These are phyloP conservation scores for Talaromyces albobiverticillius DNA, from an alignment of 2,329 filamentous ascomycete genomes.

Conservation along the genomic window DNA sequence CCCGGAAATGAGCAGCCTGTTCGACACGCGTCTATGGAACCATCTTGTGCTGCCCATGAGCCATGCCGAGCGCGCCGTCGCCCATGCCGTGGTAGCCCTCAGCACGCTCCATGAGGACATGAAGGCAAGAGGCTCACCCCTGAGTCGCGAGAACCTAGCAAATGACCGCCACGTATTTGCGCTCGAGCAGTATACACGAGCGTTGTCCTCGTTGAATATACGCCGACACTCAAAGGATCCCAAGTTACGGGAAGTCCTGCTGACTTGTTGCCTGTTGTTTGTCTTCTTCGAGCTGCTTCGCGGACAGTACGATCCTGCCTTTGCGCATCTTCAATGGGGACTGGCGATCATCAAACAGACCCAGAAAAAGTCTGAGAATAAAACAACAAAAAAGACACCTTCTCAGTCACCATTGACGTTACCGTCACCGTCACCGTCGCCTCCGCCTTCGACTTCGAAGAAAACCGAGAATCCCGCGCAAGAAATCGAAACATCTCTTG, in stretches of 20 bases:
- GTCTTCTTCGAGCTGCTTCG: conserved; percentile 23
- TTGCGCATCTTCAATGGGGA: conserved; percentile 23
- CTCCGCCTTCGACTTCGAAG: background rate
- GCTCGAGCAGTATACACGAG: conserved; percentile 21
- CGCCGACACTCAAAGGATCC: conserved; percentile 17
- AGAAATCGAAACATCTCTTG: conserved; percentile 8
- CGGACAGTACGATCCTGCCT: conserved; percentile 20
- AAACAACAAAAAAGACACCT: no score
- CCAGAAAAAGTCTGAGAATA: background rate
- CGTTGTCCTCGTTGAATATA: conserved; percentile 18
- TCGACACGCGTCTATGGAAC: conserved; percentile 19
- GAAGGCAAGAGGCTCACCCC: conserved; percentile 13
- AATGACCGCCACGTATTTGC: conserved; percentile 22
- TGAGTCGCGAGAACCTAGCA: conserved; percentile 8
- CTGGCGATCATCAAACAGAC: conserved; percentile 19
- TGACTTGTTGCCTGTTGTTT: conserved; percentile 26
- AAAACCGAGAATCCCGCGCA: background rate
- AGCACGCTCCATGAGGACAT: conserved; percentile 20
- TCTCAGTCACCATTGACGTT: no score
- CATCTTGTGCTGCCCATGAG: conserved; percentile 23
- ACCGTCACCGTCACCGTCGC: background rate
- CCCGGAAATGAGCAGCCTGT: conserved; percentile 15
- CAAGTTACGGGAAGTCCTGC: conserved; percentile 17
- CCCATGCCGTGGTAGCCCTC: conserved; percentile 24
- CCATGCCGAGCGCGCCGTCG: conserved; percentile 20